Conservation (phyloP, 345 rosid genomes). For the Acer negundo region DNA sequence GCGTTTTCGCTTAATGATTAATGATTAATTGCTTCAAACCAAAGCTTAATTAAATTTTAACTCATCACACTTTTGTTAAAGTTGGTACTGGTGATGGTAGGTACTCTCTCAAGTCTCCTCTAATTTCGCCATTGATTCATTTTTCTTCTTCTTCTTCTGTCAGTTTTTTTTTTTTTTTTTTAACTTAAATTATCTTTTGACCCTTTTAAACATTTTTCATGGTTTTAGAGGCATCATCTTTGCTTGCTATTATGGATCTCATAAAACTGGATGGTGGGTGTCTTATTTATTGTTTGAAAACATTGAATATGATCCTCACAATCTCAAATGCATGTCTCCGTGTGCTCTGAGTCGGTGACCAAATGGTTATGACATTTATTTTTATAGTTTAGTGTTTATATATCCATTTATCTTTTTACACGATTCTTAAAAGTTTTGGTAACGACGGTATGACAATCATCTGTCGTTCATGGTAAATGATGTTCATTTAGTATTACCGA, state of each 20-base stretch:
- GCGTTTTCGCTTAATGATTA: slow-evolving; percentile 35
- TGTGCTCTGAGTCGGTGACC: neutral
- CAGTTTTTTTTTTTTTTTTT: too few relatives aligned
- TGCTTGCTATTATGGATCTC: neutral
- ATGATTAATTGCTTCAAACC: slow-evolving; percentile 47
- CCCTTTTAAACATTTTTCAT: neutral
- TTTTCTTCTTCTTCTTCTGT: neutral
- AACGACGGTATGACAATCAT: neutral
- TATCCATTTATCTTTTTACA: neutral
- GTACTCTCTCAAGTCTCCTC: neutral
- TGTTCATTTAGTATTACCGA: too few relatives aligned
- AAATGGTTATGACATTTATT: neutral
- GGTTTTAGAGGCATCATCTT: neutral
- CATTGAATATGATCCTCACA: slow-evolving; percentile 7
- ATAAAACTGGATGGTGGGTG: neutral
- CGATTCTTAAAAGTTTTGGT: neutral
- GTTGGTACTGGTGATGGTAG: neutral
- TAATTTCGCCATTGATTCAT: slow-evolving; percentile 18
- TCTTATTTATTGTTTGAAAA: neutral
- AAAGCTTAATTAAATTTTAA: slow-evolving; percentile 22
- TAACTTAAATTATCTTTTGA: slow-evolving; percentile 10
- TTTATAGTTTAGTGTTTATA: neutral
- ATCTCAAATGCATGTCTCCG: neutral
- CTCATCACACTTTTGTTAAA: neutral
- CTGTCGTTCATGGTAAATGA: neutral